Evolutionary conservation across 257 asterid species (phyloP).

Genomic region (Asclepias syriaca): DNA sequence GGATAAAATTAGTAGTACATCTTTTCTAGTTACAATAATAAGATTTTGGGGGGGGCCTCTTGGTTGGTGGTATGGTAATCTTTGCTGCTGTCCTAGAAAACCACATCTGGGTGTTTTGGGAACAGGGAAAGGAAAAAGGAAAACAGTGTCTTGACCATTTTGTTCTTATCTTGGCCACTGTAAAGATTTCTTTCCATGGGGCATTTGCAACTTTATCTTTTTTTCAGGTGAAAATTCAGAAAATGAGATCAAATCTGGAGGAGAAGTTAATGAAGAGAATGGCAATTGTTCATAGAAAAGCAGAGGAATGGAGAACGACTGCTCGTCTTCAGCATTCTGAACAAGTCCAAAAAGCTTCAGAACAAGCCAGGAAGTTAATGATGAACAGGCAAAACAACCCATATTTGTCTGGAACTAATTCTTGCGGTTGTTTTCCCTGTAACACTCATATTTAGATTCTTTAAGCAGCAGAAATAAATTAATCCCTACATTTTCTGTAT

Average conservation of each 20-base stretch:
- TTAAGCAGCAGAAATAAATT: not conserved
- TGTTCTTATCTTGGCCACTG: constrained; percentile 7
- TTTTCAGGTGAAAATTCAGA: constrained; percentile 84
- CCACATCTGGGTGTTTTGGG: not conserved
- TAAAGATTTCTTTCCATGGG: not conserved
- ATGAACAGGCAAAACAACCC: constrained; percentile 37
- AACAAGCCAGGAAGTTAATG: constrained; percentile 39
- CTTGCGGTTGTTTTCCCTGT: constrained; percentile 88
- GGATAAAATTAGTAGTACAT: not conserved
- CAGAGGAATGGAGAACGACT: constrained; percentile 79
- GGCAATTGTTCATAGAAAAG: constrained; percentile 85
- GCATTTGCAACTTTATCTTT: no score
- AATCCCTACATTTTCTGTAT: not conserved
- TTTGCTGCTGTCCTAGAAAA: not conserved
- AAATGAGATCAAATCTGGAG: constrained; percentile 82
- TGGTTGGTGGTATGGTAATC: not conserved
- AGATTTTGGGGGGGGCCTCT: not conserved
- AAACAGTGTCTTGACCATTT: not conserved
- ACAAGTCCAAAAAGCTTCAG: constrained; percentile 52
- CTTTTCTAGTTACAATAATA: no score
- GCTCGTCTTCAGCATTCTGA: constrained; percentile 79
- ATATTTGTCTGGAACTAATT: constrained; percentile 33
- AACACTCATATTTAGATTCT: constrained; percentile 28
- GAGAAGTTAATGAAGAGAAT: constrained; percentile 89
- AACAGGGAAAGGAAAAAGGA: not conserved